These are phyloP conservation scores for Cyclotella cryptica DNA, from an alignment of 108 stramenopile species.

Conservation along the genomic window DNA sequence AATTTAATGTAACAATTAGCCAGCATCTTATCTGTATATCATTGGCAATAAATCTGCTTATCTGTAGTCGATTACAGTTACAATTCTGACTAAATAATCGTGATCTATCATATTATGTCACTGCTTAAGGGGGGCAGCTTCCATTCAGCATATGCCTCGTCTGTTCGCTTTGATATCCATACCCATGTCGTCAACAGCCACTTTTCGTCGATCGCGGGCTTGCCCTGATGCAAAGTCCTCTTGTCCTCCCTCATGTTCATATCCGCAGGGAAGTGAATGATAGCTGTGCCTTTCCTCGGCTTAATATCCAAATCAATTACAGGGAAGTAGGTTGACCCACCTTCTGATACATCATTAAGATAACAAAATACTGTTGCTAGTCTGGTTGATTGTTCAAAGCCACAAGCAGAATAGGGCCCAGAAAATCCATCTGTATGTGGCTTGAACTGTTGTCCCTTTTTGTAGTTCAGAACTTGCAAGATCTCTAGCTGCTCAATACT, in stretches of 20 bases:
- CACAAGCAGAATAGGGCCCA: constrained; percentile 55
- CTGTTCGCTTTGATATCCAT: constrained; percentile 37
- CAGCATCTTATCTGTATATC: too few relatives aligned
- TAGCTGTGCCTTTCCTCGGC: constrained; percentile 52
- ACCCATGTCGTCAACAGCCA: constrained; percentile 65
- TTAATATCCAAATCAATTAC: constrained; percentile 32
- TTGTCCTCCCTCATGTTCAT: constrained; percentile 45
- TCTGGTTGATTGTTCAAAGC: constrained; percentile 55
- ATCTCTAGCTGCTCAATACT: constrained; percentile 47
- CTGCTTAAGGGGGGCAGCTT: constrained; percentile 11
- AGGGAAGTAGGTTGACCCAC: constrained; percentile 50
- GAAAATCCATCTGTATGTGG: constrained; percentile 62
- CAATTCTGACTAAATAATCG: neutral
- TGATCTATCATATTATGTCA: constrained; percentile 9
- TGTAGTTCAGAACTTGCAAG: constrained; percentile 55
- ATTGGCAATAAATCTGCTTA: too few relatives aligned
- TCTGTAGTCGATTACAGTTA: too few relatives aligned
- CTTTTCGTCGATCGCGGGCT: constrained; percentile 51
- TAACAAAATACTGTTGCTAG: constrained; percentile 59
- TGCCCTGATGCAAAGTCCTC: constrained; percentile 52
- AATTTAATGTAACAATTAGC: too few relatives aligned
- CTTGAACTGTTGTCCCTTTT: constrained; percentile 53
- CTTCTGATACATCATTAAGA: constrained; percentile 49
- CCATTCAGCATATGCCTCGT: constrained; percentile 6
- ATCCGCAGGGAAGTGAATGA: constrained; percentile 56